phyloP scores from a whole-genome alignment of 257 asterid genomes.

The Jaltomata sinuosa region DNA sequence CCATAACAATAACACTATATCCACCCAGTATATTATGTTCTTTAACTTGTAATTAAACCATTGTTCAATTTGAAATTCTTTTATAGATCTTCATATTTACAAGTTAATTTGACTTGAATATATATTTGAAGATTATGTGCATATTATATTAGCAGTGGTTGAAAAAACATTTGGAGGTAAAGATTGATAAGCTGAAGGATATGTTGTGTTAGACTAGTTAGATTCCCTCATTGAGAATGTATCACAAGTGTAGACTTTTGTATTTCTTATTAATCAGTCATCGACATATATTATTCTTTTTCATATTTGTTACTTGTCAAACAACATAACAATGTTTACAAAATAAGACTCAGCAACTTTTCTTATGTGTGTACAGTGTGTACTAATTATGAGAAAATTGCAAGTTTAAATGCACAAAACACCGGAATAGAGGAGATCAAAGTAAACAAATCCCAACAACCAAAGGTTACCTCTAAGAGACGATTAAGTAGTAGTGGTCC shows the following conservation, averaged over 20 bases:
- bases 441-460: neutral
- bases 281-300: neutral
- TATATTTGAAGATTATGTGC: neutral
- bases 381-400: neutral
- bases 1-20: neutral
- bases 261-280: neutral
- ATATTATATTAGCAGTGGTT: neutral
- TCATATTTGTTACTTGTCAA: neutral
- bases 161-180: neutral
- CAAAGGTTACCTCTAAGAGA: conserved; percentile 53
- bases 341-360: neutral
- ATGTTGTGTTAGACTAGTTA: neutral
- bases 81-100: neutral
- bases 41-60: neutral
- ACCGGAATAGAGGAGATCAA: neutral
- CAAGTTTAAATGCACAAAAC: neutral
- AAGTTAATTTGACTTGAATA: neutral
- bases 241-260: neutral
- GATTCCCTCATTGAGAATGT: neutral
- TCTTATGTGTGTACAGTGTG: neutral
- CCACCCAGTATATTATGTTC: neutral
- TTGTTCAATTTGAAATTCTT: neutral
- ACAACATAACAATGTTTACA: neutral
- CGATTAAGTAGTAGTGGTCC: conserved; percentile 73
- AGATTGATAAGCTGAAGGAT: neutral